Conservation (phyloP, 2,329 filamentous ascomycete species). For the Fusarium sp. region DNA sequence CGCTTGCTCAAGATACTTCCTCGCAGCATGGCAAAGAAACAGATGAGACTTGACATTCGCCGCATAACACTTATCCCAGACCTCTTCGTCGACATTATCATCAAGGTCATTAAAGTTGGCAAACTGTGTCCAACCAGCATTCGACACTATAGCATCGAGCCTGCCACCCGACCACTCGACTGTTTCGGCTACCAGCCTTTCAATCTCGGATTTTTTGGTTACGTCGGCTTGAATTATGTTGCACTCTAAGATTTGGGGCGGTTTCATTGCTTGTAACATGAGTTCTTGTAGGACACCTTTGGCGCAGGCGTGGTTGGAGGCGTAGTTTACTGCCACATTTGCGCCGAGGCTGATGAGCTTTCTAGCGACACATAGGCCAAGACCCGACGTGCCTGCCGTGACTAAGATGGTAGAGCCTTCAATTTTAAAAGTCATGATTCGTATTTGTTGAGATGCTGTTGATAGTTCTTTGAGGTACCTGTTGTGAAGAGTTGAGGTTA, state of each 20-base stretch:
- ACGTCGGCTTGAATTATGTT: neutral
- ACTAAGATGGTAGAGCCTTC: neutral
- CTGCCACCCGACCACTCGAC: neutral
- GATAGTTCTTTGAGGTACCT: neutral
- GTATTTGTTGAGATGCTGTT: neutral
- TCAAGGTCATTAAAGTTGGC: constrained; percentile 5
- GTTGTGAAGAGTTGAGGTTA: neutral
- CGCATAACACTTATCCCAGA: constrained; percentile 18
- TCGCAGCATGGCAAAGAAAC: constrained; percentile 12
- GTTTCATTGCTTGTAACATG: accelerated
- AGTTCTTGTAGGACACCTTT: neutral
- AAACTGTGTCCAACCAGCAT: constrained; percentile 19
- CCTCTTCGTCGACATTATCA: constrained; percentile 16
- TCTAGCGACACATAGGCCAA: neutral
- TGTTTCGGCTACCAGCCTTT: neutral
- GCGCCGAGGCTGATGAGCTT: constrained; percentile 2
- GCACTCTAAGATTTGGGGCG: accelerated
- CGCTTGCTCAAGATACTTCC: neutral
- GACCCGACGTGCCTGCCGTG: constrained; percentile 4
- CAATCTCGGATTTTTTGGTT: accelerated
- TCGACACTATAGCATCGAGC: constrained; percentile 13
- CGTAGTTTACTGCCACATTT: constrained; percentile 7
- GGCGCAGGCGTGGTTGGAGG: neutral
- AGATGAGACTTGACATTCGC: constrained; percentile 20
- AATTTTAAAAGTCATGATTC: neutral